These are phyloP conservation scores for Podosphaera aphanis DNA, from an alignment of 2,329 filamentous ascomycete genomes.

Conservation along the genomic window DNA sequence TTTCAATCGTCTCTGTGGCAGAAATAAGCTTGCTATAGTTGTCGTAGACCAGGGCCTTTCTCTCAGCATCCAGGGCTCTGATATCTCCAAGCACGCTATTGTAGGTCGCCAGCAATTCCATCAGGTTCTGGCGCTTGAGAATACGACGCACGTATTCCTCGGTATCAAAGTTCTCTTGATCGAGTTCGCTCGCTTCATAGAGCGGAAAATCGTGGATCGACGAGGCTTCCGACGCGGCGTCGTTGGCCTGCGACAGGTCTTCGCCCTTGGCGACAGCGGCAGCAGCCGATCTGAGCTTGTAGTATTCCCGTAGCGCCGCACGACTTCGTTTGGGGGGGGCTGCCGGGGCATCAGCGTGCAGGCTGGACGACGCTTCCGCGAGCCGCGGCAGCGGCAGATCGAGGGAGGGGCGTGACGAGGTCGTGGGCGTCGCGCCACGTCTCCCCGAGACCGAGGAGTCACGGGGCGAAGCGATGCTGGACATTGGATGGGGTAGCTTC, in stretches of 20 bases:
- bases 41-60: conserved; percentile 92
- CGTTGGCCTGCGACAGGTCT: neutral
- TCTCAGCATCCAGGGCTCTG: conserved; percentile 73
- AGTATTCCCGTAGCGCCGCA: conserved; percentile 77
- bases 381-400: conserved; percentile 57
- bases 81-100: conserved; percentile 58
- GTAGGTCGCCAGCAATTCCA: conserved; percentile 47
- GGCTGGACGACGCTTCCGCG: conserved; percentile 30
- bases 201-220: conserved; percentile 8
- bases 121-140: conserved; percentile 37
- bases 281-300: conserved; percentile 42
- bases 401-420: conserved; percentile 49
- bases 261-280: neutral
- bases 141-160: conserved; percentile 41
- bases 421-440: conserved; percentile 31
- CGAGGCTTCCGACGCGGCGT: neutral
- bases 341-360: conserved; percentile 12
- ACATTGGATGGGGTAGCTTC: too few species aligned
- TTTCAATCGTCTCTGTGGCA: conserved; percentile 88
- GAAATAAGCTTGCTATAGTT: conserved; percentile 93
- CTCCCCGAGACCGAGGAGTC: conserved; percentile 33
- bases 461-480: conserved; percentile 39
- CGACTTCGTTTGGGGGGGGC: conserved; percentile 31
- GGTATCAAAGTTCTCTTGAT: conserved; percentile 47
- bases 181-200: conserved; percentile 34